Conservation (phyloP, 2,329 filamentous ascomycete species). For the Clarireedia hainanense region DNA sequence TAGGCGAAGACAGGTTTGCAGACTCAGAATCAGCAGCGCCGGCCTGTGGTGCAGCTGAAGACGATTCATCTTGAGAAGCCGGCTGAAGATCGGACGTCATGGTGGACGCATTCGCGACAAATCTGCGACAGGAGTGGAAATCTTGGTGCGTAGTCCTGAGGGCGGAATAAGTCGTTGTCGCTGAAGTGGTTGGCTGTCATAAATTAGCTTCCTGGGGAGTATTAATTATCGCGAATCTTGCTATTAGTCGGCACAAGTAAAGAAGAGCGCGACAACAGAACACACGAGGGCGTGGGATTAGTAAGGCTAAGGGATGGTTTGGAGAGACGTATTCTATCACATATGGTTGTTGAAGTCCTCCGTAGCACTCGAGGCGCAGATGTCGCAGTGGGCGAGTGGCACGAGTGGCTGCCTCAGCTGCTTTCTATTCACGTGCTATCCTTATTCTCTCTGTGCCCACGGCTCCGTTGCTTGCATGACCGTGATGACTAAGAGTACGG, state of each 20-base stretch:
- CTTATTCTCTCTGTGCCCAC: too few relatives aligned
- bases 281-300: not conserved
- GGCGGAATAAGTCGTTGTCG: not conserved
- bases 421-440: too few relatives aligned
- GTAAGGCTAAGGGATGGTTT: not conserved
- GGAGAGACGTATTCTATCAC: not conserved
- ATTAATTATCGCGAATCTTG: not conserved
- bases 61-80: conserved; percentile 14
- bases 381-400: too few relatives aligned
- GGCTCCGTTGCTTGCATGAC: too few relatives aligned
- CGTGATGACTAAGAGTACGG: too few relatives aligned
- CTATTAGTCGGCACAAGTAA: not conserved
- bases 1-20: conserved; percentile 15
- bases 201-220: not conserved
- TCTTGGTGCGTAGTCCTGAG: not conserved
- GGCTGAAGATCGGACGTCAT: conserved; percentile 29
- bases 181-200: not conserved
- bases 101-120: conserved; percentile 26
- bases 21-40: conserved; percentile 11
- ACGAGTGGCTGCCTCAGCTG: too few relatives aligned
- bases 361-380: too few relatives aligned
- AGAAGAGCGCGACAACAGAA: not conserved
- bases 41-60: not conserved
- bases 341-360: not conserved
- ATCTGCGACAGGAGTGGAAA: not conserved